Conservation (phyloP, 768 basidiomycete species). For the Vishniacozyma victoriae region DNA sequence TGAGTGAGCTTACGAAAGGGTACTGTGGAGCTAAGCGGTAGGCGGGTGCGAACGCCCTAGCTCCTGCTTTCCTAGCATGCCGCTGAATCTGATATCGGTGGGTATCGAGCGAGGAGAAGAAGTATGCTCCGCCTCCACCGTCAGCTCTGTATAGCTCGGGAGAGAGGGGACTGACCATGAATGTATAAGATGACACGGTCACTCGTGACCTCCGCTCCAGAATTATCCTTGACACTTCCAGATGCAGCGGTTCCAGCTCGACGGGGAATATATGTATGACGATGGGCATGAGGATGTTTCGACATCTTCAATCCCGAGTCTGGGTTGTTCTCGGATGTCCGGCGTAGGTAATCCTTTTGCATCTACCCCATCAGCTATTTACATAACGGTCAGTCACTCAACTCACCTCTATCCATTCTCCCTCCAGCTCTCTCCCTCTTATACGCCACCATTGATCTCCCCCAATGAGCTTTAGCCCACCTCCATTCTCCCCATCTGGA, state of each 20-base stretch:
- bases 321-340: constrained; percentile 11
- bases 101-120: constrained; percentile 48
- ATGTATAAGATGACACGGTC: constrained; percentile 46
- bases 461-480: constrained; percentile 40
- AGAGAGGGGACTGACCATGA: constrained; percentile 32
- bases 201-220: constrained; percentile 24
- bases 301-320: neutral
- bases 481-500: constrained; percentile 18
- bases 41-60: constrained; percentile 43
- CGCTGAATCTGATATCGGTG: constrained; percentile 48
- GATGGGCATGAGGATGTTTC: neutral
- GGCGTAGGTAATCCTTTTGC: constrained; percentile 44
- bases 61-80: constrained; percentile 47
- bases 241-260: constrained; percentile 17
- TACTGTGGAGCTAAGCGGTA: constrained; percentile 45
- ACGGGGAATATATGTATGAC: constrained; percentile 12
- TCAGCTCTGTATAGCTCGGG: neutral
- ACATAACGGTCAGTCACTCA: constrained; percentile 1
- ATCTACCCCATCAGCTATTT: constrained; percentile 25
- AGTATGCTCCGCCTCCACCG: constrained; percentile 45
- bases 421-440: constrained; percentile 40
- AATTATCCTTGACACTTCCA: constrained; percentile 32
- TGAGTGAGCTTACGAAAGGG: constrained; percentile 42
- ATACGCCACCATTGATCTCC: constrained; percentile 47
- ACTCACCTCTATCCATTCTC: constrained; percentile 48